These are phyloP conservation scores for Paecilomyces niveus DNA, from an alignment of 2,329 filamentous ascomycete genomes.

Conservation along the genomic window DNA sequence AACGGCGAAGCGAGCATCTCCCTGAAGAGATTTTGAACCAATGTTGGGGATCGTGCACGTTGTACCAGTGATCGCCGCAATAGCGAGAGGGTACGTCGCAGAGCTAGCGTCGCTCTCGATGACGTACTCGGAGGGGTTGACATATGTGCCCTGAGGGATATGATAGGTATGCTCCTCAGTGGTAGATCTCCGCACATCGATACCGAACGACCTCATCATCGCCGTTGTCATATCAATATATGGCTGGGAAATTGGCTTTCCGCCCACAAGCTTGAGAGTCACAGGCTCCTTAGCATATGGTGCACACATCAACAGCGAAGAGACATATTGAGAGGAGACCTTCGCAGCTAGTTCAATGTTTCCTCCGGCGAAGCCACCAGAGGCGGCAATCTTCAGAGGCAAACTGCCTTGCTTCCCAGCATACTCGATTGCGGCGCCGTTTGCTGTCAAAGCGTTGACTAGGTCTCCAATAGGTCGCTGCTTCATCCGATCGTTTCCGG, in stretches of 20 bases:
- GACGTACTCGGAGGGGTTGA: constrained; percentile 76
- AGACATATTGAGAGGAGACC: constrained; percentile 98
- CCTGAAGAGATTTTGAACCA: constrained; percentile 82
- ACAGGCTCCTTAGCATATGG: constrained; percentile 94
- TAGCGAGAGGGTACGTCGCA: constrained; percentile 87
- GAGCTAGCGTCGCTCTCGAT: constrained; percentile 98
- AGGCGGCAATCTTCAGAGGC: constrained; percentile 74
- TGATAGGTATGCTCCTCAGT: constrained; percentile 87
- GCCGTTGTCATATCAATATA: constrained; percentile 99
- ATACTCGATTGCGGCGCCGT: constrained; percentile 83
- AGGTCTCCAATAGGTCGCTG: constrained; percentile 86
- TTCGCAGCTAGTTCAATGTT: constrained; percentile 88
- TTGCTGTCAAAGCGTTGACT: constrained; percentile 79
- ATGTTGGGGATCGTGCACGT: constrained; percentile 97
- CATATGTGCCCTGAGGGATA: constrained; percentile 77
- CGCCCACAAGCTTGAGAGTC: constrained; percentile 83
- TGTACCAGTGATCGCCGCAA: constrained; percentile 91
- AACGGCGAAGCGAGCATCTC: constrained; percentile 87
- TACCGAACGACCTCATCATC: constrained; percentile 93
- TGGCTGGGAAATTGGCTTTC: constrained; percentile 90
- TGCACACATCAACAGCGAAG: constrained; percentile 91
- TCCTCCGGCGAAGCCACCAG: constrained; percentile 76
- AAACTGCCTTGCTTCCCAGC: constrained; percentile 76
- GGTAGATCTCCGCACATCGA: constrained; percentile 67
- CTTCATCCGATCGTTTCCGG: constrained; percentile 95